Base-by-base conservation (phyloP, 306 rosid genomes). In the Castanea crenata region DNA sequence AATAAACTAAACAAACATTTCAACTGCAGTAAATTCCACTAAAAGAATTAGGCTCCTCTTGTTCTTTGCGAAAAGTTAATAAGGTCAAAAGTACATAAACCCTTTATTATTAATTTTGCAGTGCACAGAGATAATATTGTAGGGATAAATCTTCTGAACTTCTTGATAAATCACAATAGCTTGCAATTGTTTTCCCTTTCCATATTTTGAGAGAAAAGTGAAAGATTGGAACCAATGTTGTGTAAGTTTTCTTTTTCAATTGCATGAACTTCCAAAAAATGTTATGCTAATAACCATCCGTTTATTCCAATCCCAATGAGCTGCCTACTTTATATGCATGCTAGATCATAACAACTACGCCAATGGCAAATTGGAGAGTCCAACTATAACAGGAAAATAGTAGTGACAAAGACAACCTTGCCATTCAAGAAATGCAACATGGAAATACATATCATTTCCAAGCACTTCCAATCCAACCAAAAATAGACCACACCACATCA, bases 1-100 rank as follows among this genome's bases (percentile, higher is more conserved):
- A 71, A 73, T 44, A 77, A 51, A 31, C 73, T 23, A 31, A 59
- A 55, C 25, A 54, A 58, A 27, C 23, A 75, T 68, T 74, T 70
- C 65, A 0, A 65, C 63, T 49, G 55, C 41, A 52, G 55, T 27
- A 34, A 76, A 49, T 25, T 16, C 54, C 54, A 55, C 34, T n/a
- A 49, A 72, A 35, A 62, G 6, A 38, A 59, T 58, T 58, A 41
- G 34, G 55, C 79, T 58, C 58, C 71, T 55, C 68, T 69, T 71
- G 56, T 34, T 46, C 70, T 68, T 35, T 65, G 80, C 44, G 78
- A 59, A 19, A 64, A 41, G 61, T 62, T 23, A 71, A 25, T 4
- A 19, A 69, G 41, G 79, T 61, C 16, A 19, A 55, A 4, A 25
- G 49, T 25, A 54, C 25, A 44, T 16, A 73, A 69, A 25, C 58